Evolutionary conservation across 768 basidiomycete genomes (phyloP), one percentile per base, ranked within the genome.

Genomic region (Suillus alpinus): DNA sequence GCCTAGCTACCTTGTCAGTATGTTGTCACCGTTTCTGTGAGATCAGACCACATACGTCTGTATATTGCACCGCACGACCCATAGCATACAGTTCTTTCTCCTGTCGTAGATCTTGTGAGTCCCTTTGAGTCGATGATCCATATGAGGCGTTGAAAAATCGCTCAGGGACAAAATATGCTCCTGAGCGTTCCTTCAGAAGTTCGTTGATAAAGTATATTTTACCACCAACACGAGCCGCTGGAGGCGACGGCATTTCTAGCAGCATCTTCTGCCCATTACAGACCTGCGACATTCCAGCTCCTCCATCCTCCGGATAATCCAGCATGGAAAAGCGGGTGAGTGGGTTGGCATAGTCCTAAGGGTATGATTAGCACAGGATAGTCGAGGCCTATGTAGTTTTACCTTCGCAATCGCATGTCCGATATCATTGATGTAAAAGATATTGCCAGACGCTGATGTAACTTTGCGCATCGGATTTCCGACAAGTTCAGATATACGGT

Each of bases 321-420:
- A 51, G 51, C 65, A 66, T 66, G 0, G 60, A 23, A 29, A 41
- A 29, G 12, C 29, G 20, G 0, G 46, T 53, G 18, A 59, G n/a
- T 3, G 12, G 57, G n/a, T 58, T 58, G 14, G 57, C 44, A 34
- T 46, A 46, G 10, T 58, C 29, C 57, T 58, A 12, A 34, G 26
- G n/a, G 32, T 10, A 20, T 16, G 29, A 6, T 56, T 36, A 56
- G 18, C 18, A 14, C 12, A n/a, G n/a, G 8, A 39, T 56, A 14
- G 18, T 16, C 4, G 14, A 18, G 7, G 36, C 34, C 5, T 12
- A 14, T 23, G 41, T 51, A 13, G 18, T 31, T 41, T 58, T 58
- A 55, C 60, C 60, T 57, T 62, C 23, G 56, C 80, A 49, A 77
- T 78, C 62, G 29, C 59, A 39, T 60, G 37, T 3, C 34, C 31